Conservation (phyloP, 371 early-diverging fungal species). For the Mortierella sp. region DNA sequence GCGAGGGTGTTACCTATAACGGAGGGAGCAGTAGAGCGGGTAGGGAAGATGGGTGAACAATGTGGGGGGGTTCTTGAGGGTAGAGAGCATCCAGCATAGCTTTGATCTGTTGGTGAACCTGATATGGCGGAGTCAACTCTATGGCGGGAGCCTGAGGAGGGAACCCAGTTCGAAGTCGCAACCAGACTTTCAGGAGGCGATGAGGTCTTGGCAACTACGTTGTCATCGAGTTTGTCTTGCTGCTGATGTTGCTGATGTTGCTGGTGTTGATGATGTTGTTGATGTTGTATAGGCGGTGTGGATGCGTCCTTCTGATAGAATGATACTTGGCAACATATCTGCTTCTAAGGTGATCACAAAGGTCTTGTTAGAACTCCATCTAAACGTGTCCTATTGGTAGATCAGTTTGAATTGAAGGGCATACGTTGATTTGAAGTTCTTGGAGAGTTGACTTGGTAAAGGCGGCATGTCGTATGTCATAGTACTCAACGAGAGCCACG, state of each 20-base stretch:
- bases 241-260: neutral
- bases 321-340: constrained; percentile 23
- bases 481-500: constrained; percentile 51
- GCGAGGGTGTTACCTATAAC: neutral
- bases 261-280: neutral
- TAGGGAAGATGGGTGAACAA: neutral
- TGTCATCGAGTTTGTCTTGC: neutral
- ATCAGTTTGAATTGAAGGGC: neutral
- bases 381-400: neutral
- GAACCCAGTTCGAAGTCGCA: neutral
- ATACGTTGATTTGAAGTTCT: constrained; percentile 36
- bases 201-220: neutral
- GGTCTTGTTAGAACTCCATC: neutral
- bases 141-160: neutral
- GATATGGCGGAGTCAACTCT: neutral
- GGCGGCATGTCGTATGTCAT: constrained; percentile 52
- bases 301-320: constrained; percentile 9
- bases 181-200: neutral
- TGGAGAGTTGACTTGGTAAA: constrained; percentile 33
- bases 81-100: too few species aligned
- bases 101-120: neutral
- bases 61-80: neutral
- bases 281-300: neutral
- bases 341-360: constrained; percentile 4
- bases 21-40: neutral